Evolutionary conservation across 2,329 filamentous ascomycete species (phyloP).

Genomic region (Didymella exigua): DNA sequence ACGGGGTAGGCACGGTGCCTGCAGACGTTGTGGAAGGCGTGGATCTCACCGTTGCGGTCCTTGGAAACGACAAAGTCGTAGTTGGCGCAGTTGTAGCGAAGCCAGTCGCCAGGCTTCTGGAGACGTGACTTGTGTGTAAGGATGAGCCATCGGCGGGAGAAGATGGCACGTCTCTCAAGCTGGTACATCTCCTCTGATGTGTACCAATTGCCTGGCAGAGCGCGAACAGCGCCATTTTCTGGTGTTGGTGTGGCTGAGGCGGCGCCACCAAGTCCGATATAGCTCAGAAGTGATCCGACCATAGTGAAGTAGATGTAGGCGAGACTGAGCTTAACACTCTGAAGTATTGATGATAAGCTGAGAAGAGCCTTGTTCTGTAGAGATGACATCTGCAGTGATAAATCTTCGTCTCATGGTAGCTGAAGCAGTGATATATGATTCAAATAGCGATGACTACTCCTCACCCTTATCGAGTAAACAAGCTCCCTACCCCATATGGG

Average conservation of each 20-base stretch:
- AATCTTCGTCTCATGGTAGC: neutral
- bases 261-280: conserved; percentile 33
- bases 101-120: conserved; percentile 61
- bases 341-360: conserved; percentile 14
- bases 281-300: conserved; percentile 36
- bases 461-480: conserved; percentile 36
- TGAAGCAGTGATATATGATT: conserved; percentile 31
- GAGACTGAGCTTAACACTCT: conserved; percentile 5
- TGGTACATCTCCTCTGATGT: conserved; percentile 53
- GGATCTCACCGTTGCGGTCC: conserved; percentile 46
- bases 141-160: conserved; percentile 62
- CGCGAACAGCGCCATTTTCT: conserved; percentile 43
- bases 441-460: conserved; percentile 15
- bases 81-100: conserved; percentile 55
- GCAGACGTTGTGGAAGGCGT: conserved; percentile 55
- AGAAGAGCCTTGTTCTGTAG: conserved; percentile 15
- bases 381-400: conserved; percentile 14
- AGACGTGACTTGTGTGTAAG: conserved; percentile 61
- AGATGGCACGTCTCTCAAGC: conserved; percentile 57
- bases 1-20: conserved; percentile 54
- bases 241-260: conserved; percentile 18
- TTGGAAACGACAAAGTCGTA: conserved; percentile 51
- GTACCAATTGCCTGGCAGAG: conserved; percentile 51
- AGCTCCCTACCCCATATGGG: conserved; percentile 33
- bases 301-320: conserved; percentile 22